Base-by-base conservation (phyloP, 23 red algal genomes). In the Gracilariopsis chorda region DNA sequence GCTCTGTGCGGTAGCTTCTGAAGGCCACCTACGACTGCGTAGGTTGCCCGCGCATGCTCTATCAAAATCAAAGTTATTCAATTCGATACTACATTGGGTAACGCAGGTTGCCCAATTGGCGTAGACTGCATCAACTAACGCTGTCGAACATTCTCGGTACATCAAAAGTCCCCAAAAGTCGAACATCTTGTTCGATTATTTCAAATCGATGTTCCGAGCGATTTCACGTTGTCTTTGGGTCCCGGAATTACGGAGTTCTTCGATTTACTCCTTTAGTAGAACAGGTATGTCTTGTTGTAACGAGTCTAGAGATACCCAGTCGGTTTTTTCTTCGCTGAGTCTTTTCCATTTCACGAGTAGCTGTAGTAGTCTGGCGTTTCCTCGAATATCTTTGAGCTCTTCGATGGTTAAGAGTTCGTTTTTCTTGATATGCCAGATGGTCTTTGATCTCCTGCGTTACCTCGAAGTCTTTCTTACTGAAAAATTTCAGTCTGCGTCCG, bases 401-500 rank as follows among this genome's bases (percentile, higher is more conserved):
- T 70, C 60, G 7, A 86, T 23, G 7, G 36, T 24, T 24, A 51
- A 37, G 37, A 86, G 62, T 32, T 86, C 58, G 30, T 60, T 71
- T 9, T n/a, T 6, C 2, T 43, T 86, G 82, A 36, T 86, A 86
- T 2, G 43, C 41, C 9, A 86, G 40, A 16, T 70, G 82, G 30
- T 86, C 40, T 44, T 49, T 51, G 37, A 71, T 8, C 52, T 86
- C 82, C 37, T 71, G 16, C 32, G 58, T 86, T 6, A 70, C 40
- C 30, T 69, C 60, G 37, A 49, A 86, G 2, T 47, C 19, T 28
- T 67, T 70, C 37, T 71, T 86, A 4, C 82, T 7, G 28, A 86
- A 86, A 47, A 69, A 71, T 30, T 70, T 86, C 3, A 86, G n/a
- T 7, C 82, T 4, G 2, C 82, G 58, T 19, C 35, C 82, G 82